phyloP scores from a whole-genome alignment of 345 rosid genomes.

The Populus alba region DNA sequence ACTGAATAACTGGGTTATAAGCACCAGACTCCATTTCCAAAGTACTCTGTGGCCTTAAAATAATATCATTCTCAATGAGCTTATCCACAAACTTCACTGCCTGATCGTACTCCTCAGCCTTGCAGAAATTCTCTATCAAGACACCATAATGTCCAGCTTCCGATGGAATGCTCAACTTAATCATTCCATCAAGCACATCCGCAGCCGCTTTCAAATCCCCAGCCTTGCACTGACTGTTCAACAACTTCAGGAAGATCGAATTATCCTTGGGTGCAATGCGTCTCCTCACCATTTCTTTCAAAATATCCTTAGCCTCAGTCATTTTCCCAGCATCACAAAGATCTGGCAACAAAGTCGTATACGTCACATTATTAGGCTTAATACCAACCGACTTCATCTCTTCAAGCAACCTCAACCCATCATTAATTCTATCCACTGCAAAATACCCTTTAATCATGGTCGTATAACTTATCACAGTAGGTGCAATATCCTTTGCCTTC shows the following conservation, averaged over 20 bases:
- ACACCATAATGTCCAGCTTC: slow-evolving; percentile 89
- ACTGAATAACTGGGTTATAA: slow-evolving; percentile 62
- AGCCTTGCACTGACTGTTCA: slow-evolving; percentile 54
- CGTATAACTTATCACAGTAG: slow-evolving; percentile 75
- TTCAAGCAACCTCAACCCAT: slow-evolving; percentile 67
- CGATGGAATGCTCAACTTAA: slow-evolving; percentile 60
- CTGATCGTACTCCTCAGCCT: slow-evolving; percentile 55
- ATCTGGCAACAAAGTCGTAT: slow-evolving; percentile 75
- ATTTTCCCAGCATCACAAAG: slow-evolving; percentile 69
- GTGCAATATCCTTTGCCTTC: slow-evolving; percentile 66
- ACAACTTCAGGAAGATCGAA: slow-evolving; percentile 63
- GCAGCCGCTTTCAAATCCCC: slow-evolving; percentile 69
- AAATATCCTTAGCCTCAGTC: slow-evolving; percentile 52
- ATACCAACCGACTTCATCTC: slow-evolving; percentile 72
- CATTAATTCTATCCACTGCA: slow-evolving; percentile 51
- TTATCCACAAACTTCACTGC: slow-evolving; percentile 73
- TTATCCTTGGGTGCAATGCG: slow-evolving; percentile 68
- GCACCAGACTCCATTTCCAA: slow-evolving; percentile 61
- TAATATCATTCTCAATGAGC: slow-evolving; percentile 70
- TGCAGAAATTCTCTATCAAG: slow-evolving; percentile 69
- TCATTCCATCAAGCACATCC: slow-evolving; percentile 79
- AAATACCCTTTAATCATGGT: slow-evolving; percentile 86
- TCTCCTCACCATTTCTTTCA: slow-evolving; percentile 67
- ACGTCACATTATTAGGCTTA: slow-evolving; percentile 70
- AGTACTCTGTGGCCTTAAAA: slow-evolving; percentile 67